Evolutionary conservation across 176 grass and related monocot species (phyloP).

Genomic region (Guadua angustifolia): DNA sequence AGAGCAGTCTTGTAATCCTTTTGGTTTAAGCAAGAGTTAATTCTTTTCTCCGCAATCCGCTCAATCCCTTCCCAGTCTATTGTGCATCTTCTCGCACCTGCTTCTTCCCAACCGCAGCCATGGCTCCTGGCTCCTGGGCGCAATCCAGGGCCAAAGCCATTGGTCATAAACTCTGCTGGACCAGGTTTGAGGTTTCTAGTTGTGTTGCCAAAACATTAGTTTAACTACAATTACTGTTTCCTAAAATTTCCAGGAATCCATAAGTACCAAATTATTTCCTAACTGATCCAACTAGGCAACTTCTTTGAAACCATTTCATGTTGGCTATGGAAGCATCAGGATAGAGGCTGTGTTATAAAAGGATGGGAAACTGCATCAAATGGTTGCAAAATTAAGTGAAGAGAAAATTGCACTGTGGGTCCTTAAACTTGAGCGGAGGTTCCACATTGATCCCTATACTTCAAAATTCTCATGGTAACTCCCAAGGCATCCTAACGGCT

Average conservation of each 20-base stretch:
- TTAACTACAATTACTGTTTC: too few relatives aligned
- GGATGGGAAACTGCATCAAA: constrained; percentile 25
- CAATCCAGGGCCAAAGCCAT: neutral
- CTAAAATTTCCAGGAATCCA: constrained; percentile 22
- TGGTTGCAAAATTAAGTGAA: neutral
- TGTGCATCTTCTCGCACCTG: too few relatives aligned
- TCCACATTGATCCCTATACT: neutral
- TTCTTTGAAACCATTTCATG: neutral
- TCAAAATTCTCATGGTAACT: too few relatives aligned
- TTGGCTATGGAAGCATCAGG: constrained; percentile 1
- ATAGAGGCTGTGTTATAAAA: neutral
- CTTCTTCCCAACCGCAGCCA: too few relatives aligned
- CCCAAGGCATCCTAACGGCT: too few relatives aligned
- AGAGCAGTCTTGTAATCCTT: too few relatives aligned
- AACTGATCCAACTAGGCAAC: constrained; percentile 7
- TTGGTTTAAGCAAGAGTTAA: too few relatives aligned
- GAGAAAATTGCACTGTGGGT: neutral
- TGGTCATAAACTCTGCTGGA: neutral
- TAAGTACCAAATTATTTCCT: neutral
- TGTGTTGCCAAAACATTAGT: constrained; percentile 4
- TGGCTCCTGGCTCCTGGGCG: too few relatives aligned
- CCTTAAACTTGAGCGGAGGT: neutral
- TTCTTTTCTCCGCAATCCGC: too few relatives aligned
- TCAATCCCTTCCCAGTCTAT: too few relatives aligned
- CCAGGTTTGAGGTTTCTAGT: constrained; percentile 12